Evolutionary conservation across 2,329 filamentous ascomycete species (phyloP), one percentile per base, ranked within the genome.

Genomic region (Arachnomyces sp.): DNA sequence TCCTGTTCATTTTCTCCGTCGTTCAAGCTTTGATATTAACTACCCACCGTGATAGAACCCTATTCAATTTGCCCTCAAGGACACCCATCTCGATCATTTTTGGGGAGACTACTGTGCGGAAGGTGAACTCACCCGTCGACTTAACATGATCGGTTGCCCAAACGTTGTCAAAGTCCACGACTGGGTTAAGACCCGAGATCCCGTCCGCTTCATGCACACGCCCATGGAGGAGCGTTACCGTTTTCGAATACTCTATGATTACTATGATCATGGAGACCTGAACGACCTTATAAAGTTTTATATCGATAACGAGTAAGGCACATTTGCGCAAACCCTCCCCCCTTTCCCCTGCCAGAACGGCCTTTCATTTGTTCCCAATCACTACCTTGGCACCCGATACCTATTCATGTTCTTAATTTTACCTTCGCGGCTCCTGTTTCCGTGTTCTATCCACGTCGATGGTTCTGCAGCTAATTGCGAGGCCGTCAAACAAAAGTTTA

Each of bases 111-210:
- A 44, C 13, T 44, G 42, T 15, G 30, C 31, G 2, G 42, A 44
- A 32, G 42, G 42, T 3, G 16, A 44, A 31, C 28, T 44, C 11
- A 44, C 38, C 12, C 38, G 42, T 12, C 34, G 43, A 36, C 11
- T 44, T 1, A 44, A 44, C 28, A 35, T 31, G n/a, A 25, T 31
- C 17, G 43, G 39, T 8, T 44, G 39, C 28, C 43, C 39, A 13
- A 44, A 42, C 29, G 39, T 44, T 12, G 35, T 42, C 43, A 41
- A 42, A 21, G 42, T 44, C 12, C 38, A 41, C 37, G 38, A 41
- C 21, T 44, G 42, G 42, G 25, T 40, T 6, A 31, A 40, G 7
- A 16, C 37, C 18, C 25, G 28, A 5, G 17, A 29, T 28, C 34
- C 29, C 14, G n/a, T 18, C 18, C 21, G 14, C 14, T 21, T 16